A percentile compares a stretch with the other conserved stretches of the same genome.
phyloP scores from a whole-genome alignment of 1,284 basidiomycete genomes.

The Austroboletus niveus region DNA sequence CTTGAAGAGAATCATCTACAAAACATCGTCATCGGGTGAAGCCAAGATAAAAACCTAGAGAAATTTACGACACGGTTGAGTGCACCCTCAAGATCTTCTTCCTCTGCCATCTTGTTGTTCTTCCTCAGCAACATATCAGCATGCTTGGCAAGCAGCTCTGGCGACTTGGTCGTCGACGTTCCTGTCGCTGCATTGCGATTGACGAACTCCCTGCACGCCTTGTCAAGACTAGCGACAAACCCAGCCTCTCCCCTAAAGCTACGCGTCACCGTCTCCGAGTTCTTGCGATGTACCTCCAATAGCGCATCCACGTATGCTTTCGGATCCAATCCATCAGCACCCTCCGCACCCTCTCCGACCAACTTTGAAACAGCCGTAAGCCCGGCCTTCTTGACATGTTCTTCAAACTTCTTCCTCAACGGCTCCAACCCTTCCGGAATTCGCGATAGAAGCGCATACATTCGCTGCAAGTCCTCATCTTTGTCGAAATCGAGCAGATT shows the following conservation, averaged over 20 bases:
- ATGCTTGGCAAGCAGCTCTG: slow-evolving; percentile 93
- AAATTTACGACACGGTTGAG: slow-evolving; percentile 83
- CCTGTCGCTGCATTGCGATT: slow-evolving; percentile 93
- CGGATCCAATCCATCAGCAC: slow-evolving; percentile 71
- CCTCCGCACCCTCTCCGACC: slow-evolving; percentile 64
- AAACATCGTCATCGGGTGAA: background rate
- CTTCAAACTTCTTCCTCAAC: slow-evolving; percentile 89
- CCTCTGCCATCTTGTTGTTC: slow-evolving; percentile 95
- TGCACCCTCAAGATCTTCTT: slow-evolving; percentile 86
- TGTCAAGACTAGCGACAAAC: slow-evolving; percentile 92
- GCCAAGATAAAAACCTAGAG: background rate
- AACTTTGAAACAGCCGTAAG: slow-evolving; percentile 83
- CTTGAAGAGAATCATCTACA: slow-evolving; percentile 98
- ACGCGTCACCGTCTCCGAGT: slow-evolving; percentile 85
- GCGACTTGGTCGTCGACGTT: slow-evolving; percentile 82
- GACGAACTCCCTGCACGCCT: slow-evolving; percentile 96
- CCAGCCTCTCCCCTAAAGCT: slow-evolving; percentile 95
- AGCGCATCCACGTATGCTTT: slow-evolving; percentile 95
- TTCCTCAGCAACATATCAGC: slow-evolving; percentile 90
- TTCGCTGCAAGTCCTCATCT: slow-evolving; percentile 90
- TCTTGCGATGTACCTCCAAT: slow-evolving; percentile 90
- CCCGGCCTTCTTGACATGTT: slow-evolving; percentile 91
- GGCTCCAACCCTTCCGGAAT: slow-evolving; percentile 92
- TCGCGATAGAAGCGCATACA: slow-evolving; percentile 91
- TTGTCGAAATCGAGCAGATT: slow-evolving; percentile 89